Evolutionary conservation across 495 filamentous ascomycete genomes (phyloP).

Genomic region (Aspergillus sclerotiicarbonarius): DNA sequence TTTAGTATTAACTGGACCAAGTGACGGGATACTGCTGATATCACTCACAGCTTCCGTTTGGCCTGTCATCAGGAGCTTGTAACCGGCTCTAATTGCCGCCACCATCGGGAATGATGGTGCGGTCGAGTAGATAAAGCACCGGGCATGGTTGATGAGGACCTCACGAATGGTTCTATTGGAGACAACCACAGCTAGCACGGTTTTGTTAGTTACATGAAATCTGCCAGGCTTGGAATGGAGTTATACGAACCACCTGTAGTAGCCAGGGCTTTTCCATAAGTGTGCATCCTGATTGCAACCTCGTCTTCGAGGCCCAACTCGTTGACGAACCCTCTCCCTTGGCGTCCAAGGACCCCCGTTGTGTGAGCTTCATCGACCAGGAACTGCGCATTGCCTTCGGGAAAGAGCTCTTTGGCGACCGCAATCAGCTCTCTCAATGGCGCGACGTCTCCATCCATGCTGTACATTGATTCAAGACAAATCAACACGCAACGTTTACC

Average conservation of each 20-base stretch:
- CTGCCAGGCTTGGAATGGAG: no score
- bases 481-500: constrained; percentile 54
- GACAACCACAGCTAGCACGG: constrained; percentile 40
- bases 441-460: constrained; percentile 77
- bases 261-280: constrained; percentile 74
- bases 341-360: constrained; percentile 61
- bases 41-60: constrained; percentile 26
- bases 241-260: constrained; percentile 63
- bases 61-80: constrained; percentile 40
- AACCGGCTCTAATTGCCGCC: constrained; percentile 44
- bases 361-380: constrained; percentile 80
- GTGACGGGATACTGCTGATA: no score
- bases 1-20: no score
- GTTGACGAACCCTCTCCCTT: constrained; percentile 65
- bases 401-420: constrained; percentile 55
- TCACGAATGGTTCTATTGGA: constrained; percentile 39
- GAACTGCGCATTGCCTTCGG: constrained; percentile 61
- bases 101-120: constrained; percentile 48
- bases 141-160: constrained; percentile 47
- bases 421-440: constrained; percentile 60
- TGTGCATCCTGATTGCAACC: constrained; percentile 68
- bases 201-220: background rate
- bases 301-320: constrained; percentile 61
- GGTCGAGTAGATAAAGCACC: constrained; percentile 47
- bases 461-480: constrained; percentile 71